These are phyloP conservation scores for Parsonsia alboflavescens DNA, from an alignment of 257 asterid species.

Conservation along the genomic window DNA sequence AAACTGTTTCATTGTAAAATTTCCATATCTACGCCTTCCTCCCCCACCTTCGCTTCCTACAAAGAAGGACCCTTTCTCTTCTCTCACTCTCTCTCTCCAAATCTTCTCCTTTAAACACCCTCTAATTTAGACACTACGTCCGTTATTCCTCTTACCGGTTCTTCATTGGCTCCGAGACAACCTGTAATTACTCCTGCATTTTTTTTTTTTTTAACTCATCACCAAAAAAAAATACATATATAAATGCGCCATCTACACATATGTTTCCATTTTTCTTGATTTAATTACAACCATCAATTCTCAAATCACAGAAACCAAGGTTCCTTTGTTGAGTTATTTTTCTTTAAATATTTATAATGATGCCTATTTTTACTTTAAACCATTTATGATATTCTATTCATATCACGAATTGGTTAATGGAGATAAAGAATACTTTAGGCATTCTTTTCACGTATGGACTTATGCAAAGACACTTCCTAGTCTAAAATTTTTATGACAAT, in stretches of 20 bases:
- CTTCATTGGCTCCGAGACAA: constrained; percentile 4
- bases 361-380: too few relatives aligned
- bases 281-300: background rate
- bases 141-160: constrained; percentile 10
- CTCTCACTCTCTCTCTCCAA: constrained; percentile 18
- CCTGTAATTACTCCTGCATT: background rate
- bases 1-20: constrained; percentile 8
- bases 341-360: too few relatives aligned
- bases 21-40: constrained; percentile 21
- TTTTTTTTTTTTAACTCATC: background rate
- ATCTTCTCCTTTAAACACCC: constrained; percentile 15
- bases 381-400: too few relatives aligned
- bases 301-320: too few relatives aligned
- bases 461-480: too few relatives aligned
- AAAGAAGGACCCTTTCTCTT: constrained; percentile 19
- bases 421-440: too few relatives aligned
- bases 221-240: background rate
- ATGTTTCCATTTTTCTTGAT: background rate
- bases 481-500: too few relatives aligned
- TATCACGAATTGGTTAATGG: too few relatives aligned
- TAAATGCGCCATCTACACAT: background rate
- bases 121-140: constrained; percentile 12
- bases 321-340: too few relatives aligned
- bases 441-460: too few relatives aligned
- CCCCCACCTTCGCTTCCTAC: constrained; percentile 31